Evolutionary conservation across 2,329 filamentous ascomycete species (phyloP).

Genomic region (Penicillium hordei): DNA sequence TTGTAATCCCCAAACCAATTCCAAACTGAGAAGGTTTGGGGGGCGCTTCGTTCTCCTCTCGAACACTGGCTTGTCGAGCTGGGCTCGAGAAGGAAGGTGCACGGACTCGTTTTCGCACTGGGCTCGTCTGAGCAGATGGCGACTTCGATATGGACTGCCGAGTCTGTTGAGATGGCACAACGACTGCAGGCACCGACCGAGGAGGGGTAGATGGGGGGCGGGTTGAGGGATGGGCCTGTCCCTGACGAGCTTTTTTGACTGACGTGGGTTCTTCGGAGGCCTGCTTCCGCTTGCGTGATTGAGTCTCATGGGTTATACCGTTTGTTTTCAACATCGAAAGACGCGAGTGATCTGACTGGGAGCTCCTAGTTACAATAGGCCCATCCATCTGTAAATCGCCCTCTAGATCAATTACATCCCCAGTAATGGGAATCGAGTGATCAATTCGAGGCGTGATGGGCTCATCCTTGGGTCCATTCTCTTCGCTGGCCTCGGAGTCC

Average conservation of each 20-base stretch:
- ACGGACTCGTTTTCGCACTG: slow-evolving; percentile 11
- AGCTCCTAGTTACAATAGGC: neutral
- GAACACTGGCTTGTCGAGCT: slow-evolving; percentile 8
- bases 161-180: neutral
- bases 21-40: slow-evolving; percentile 9
- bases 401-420: slow-evolving; percentile 6
- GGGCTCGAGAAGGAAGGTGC: slow-evolving; percentile 24
- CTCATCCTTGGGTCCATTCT: neutral
- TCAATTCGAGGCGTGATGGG: neutral
- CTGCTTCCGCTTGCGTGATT: slow-evolving; percentile 30
- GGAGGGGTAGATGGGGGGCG: neutral
- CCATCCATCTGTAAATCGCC: slow-evolving; percentile 21
- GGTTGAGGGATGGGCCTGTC: neutral
- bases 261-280: slow-evolving; percentile 20
- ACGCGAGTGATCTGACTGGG: neutral
- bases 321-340: neutral
- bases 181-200: neutral
- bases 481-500: neutral
- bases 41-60: neutral
- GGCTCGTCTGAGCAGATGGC: neutral
- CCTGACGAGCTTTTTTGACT: slow-evolving; percentile 27
- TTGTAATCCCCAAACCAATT: slow-evolving; percentile 32
- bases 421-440: neutral
- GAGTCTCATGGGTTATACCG: neutral
- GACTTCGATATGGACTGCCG: neutral